These are phyloP conservation scores for Boletus smithii DNA, from an alignment of 1,284 basidiomycete genomes.

Conservation along the genomic window DNA sequence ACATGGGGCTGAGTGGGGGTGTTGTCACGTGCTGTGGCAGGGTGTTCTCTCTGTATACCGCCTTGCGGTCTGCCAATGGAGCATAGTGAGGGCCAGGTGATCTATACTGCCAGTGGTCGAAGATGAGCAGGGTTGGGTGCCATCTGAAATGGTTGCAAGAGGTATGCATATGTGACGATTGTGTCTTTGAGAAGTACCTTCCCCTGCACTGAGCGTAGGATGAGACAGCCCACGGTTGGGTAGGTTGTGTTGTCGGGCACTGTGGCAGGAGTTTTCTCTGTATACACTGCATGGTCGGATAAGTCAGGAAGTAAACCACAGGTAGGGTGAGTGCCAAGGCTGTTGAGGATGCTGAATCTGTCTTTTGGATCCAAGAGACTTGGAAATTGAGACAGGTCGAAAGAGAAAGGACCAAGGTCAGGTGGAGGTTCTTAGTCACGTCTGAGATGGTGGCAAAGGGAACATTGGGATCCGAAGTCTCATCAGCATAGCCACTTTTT, in stretches of 20 bases:
- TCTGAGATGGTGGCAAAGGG: too few relatives aligned
- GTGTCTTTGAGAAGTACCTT: conserved; percentile 41
- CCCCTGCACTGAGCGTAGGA: conserved; percentile 34
- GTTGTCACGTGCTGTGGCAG: conserved; percentile 80
- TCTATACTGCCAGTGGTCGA: conserved; percentile 35
- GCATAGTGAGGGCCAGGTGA: conserved; percentile 44
- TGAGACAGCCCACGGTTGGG: conserved; percentile 8
- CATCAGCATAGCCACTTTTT: too few relatives aligned
- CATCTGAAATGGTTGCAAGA: conserved; percentile 16
- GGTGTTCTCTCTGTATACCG: conserved; percentile 82
- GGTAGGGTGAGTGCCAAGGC: conserved; percentile 70
- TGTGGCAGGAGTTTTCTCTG: too few relatives aligned
- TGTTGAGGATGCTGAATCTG: conserved; percentile 65
- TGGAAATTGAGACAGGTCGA: conserved; percentile 77
- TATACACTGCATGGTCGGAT: too few relatives aligned
- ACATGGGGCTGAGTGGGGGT: conserved; percentile 84
- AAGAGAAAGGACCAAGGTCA: conserved; percentile 68
- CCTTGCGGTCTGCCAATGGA: conserved; percentile 59
- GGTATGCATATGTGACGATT: conserved; percentile 26
- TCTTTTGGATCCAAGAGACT: conserved; percentile 88
- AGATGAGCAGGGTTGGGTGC: conserved; percentile 36
- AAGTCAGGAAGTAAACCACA: conserved; percentile 46
- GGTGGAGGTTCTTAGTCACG: too few relatives aligned
- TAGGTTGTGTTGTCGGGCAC: too few relatives aligned
- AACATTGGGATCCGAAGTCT: too few relatives aligned